phyloP scores from a whole-genome alignment of 164 flowering plant species.

The Chloranthus sessilifolius region DNA sequence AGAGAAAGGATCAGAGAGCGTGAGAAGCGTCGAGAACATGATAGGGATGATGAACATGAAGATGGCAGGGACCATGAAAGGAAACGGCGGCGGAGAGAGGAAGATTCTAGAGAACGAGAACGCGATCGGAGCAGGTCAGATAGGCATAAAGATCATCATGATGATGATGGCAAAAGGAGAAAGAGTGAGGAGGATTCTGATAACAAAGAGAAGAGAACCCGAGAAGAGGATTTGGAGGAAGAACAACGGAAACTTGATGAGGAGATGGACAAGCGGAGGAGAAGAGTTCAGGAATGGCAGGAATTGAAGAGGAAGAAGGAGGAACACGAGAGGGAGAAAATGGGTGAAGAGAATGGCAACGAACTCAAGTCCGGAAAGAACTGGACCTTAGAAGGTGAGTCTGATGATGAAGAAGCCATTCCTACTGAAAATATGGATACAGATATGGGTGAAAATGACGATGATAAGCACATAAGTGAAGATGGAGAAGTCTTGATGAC shows the following conservation, averaged over 20 bases:
- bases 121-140: slow-evolving; percentile 36
- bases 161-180: slow-evolving; percentile 39
- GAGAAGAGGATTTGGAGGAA: slow-evolving; percentile 76
- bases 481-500: slow-evolving; percentile 39
- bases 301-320: slow-evolving; percentile 78
- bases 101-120: slow-evolving; percentile 39
- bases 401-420: slow-evolving; percentile 77
- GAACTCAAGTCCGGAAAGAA: slow-evolving; percentile 65
- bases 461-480: slow-evolving; percentile 21
- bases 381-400: slow-evolving; percentile 96
- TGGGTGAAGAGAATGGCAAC: slow-evolving; percentile 37
- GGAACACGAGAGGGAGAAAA: slow-evolving; percentile 67
- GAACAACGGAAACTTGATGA: slow-evolving; percentile 80
- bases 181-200: slow-evolving; percentile 38
- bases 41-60: slow-evolving; percentile 37
- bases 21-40: slow-evolving; percentile 37
- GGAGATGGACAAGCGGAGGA: slow-evolving; percentile 90
- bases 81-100: slow-evolving; percentile 49
- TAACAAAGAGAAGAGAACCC: slow-evolving; percentile 31
- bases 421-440: slow-evolving; percentile 28
- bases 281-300: slow-evolving; percentile 99
- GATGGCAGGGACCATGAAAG: slow-evolving; percentile 45
- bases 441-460: slow-evolving; percentile 46
- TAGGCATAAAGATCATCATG: slow-evolving; percentile 53
- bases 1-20: slow-evolving; percentile 22